Base-by-base conservation (phyloP, 2,329 filamentous ascomycete genomes). In the Fusarium robinianum region DNA sequence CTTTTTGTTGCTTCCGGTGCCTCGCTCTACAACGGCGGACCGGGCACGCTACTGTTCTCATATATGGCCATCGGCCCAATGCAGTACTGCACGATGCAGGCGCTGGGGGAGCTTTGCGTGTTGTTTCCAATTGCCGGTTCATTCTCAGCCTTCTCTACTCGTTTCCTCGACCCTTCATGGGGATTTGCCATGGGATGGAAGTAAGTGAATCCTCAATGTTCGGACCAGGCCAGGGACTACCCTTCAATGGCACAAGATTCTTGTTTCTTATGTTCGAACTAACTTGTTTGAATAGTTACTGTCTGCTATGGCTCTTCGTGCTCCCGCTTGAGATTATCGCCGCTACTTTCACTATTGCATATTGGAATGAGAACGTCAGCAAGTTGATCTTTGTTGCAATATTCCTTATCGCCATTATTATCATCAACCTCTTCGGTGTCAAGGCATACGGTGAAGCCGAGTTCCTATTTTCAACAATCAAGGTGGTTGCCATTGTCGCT, bases 111-210 rank as follows among this genome's bases (percentile, higher is more conserved):
- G 69, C 81, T 97, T 67, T 89, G 91, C 11, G 90, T 96, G 5
- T 70, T 90, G 7, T 96, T 94, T 60, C 92, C 92, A 2, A 87
- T 96, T 14, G 88, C 91, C 11, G 92, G 92, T 35, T 95, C 90
- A 2, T 97, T 96, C 65, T 89, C 90, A 0, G 86, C 90, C 5
- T 96, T 91, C 69, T 95, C 91, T n/a, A 96, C 90, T 8, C 83
- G 92, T 9, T 96, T 97, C 61, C 68, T 97, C 9, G 90, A 96
- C 63, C 92, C 91, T 0, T 91, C 91, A 1, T 96, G 90, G 90
- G 90, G 90, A 0, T 95, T 95, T 63, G 88, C 90, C 17, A 95
- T 96, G 89, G 90, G 90, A 7, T 95, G 90, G 90, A 95, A 95
- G 78, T 88, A 67, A 67, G 81, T 77, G 1, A 5, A 2, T 14